These are phyloP conservation scores for Tricholoma hemisulphureum DNA, from an alignment of 768 basidiomycete genomes.

Conservation along the genomic window DNA sequence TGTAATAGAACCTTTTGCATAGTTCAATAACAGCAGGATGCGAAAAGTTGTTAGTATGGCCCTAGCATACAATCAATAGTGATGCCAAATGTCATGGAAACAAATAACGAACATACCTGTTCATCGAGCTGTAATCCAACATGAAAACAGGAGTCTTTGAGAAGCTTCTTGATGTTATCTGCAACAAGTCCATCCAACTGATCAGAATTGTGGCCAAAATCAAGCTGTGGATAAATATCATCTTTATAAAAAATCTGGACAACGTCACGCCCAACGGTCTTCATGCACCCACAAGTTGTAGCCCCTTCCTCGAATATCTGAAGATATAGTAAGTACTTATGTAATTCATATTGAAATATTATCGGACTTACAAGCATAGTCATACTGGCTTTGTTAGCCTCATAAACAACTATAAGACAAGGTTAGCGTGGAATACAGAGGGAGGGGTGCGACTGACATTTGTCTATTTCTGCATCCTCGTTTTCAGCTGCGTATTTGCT, in stretches of 20 bases:
- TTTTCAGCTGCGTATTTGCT: background rate
- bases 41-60: background rate
- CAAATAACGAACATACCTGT: background rate
- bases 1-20: background rate
- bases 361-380: background rate
- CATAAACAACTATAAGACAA: background rate
- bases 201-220: background rate
- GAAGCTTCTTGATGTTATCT: background rate
- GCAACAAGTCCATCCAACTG: background rate
- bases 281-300: background rate
- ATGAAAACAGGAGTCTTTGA: background rate
- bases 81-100: background rate
- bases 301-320: background rate
- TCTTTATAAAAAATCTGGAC: background rate
- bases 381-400: background rate
- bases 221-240: background rate
- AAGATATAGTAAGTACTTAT: background rate
- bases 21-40: background rate
- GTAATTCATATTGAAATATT: background rate
- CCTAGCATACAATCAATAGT: background rate
- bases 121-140: background rate
- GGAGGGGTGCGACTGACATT: background rate
- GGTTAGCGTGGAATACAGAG: background rate
- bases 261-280: background rate
- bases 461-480: background rate